phyloP scores from a whole-genome alignment of 2,329 filamentous ascomycete species.

The Penicillium griseofulvum region DNA sequence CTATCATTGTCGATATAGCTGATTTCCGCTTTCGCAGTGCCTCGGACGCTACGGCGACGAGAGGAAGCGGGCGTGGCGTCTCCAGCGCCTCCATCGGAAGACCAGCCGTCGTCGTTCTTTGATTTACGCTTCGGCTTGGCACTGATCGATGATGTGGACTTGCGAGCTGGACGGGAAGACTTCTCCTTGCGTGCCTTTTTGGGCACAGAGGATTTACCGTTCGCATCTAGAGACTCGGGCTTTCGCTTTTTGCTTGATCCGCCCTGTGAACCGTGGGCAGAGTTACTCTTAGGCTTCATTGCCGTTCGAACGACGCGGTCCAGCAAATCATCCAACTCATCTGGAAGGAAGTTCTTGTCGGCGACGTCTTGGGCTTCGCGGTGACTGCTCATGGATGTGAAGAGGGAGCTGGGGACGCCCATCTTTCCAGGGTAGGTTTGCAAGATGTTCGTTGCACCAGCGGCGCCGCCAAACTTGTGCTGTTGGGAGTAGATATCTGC shows the following conservation, averaged over 20 bases:
- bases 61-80: constrained; percentile 31
- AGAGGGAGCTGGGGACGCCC: constrained; percentile 75
- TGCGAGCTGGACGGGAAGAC: constrained; percentile 27
- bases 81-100: constrained; percentile 43
- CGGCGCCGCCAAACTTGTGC: constrained; percentile 43
- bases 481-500: constrained; percentile 80
- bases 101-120: constrained; percentile 42
- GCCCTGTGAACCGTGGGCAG: constrained; percentile 16
- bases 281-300: constrained; percentile 58
- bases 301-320: constrained; percentile 71
- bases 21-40: constrained; percentile 34
- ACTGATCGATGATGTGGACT: constrained; percentile 30
- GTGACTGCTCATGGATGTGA: constrained; percentile 71
- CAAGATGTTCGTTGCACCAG: constrained; percentile 55
- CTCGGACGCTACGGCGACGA: constrained; percentile 43
- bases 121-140: constrained; percentile 39
- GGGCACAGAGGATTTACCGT: constrained; percentile 21
- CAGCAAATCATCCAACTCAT: constrained; percentile 70
- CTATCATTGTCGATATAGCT: constrained; percentile 47
- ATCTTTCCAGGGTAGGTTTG: constrained; percentile 80
- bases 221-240: constrained; percentile 32
- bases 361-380: constrained; percentile 80
- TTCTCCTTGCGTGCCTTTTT: constrained; percentile 38
- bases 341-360: constrained; percentile 77
- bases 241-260: constrained; percentile 43